A percentile compares a stretch with the other conserved stretches of the same genome.
These are phyloP conservation scores for Suillus weaverae DNA, from an alignment of 768 basidiomycete genomes.

Conservation along the genomic window DNA sequence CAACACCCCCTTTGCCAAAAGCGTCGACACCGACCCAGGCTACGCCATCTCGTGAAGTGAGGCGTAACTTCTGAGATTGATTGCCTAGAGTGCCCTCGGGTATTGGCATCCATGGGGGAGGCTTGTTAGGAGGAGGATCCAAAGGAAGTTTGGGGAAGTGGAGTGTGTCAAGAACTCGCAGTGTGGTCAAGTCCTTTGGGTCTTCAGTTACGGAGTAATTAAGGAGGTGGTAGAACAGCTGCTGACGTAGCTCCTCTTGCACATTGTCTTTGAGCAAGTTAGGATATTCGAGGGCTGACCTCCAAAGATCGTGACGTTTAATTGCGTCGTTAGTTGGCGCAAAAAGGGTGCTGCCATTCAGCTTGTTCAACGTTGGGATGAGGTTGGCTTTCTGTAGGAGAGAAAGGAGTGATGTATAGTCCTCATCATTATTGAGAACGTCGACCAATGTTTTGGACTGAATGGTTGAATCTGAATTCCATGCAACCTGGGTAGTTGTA, in stretches of 20 bases:
- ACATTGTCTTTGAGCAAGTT: slow-evolving; percentile 69
- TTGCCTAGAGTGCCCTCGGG: slow-evolving; percentile 81
- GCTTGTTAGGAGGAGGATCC: slow-evolving; percentile 64
- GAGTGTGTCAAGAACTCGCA: slow-evolving; percentile 54
- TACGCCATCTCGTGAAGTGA: slow-evolving; percentile 49
- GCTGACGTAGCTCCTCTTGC: slow-evolving; percentile 80
- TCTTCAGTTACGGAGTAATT: slow-evolving; percentile 66
- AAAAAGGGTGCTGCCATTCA: slow-evolving; percentile 83
- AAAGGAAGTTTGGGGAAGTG: slow-evolving; percentile 64
- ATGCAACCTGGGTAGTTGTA: slow-evolving; percentile 24
- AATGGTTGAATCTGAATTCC: slow-evolving; percentile 20
- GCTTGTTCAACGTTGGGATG: slow-evolving; percentile 87
- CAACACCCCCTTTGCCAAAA: slow-evolving; percentile 72
- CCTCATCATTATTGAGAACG: slow-evolving; percentile 67
- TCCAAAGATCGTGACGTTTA: slow-evolving; percentile 45
- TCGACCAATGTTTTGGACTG: slow-evolving; percentile 71
- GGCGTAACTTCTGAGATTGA: slow-evolving; percentile 77
- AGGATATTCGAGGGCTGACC: slow-evolving; percentile 25
- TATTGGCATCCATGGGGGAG: slow-evolving; percentile 83
- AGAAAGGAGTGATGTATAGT: slow-evolving; percentile 72
- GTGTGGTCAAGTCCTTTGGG: slow-evolving; percentile 38
- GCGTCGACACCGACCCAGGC: slow-evolving; percentile 71
- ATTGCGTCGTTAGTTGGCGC: slow-evolving; percentile 96
- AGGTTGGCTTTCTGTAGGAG: slow-evolving; percentile 85
- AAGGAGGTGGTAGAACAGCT: slow-evolving; percentile 91